Evolutionary conservation across 805 yeast genomes (phyloP).

Genomic region (Candida endomychidarum): DNA sequence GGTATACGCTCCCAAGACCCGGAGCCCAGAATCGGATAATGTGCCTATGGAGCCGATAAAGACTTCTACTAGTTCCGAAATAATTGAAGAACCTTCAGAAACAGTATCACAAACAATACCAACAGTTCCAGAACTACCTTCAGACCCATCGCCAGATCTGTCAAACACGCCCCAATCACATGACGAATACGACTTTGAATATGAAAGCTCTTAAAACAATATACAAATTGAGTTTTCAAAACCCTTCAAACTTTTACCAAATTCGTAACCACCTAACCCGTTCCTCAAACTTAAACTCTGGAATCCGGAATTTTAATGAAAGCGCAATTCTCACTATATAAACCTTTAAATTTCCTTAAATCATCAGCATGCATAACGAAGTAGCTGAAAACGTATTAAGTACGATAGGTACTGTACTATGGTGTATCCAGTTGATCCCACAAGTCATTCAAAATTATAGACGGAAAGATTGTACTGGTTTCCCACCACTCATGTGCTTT

Average conservation of each 20-base stretch:
- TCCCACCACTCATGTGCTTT: constrained; percentile 86
- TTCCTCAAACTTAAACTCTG: not conserved
- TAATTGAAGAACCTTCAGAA: too few species aligned
- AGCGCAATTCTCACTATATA: not conserved
- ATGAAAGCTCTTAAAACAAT: too few species aligned
- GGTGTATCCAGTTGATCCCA: constrained; percentile 92
- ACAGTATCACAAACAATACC: too few species aligned
- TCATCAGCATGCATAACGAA: constrained; percentile 16
- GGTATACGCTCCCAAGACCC: too few species aligned
- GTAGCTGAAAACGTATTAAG: constrained; percentile 75
- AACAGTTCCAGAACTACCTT: not conserved
- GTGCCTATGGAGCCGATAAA: too few species aligned
- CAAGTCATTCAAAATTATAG: constrained; percentile 75
- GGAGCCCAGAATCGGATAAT: too few species aligned
- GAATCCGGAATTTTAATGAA: not conserved
- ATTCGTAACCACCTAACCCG: not conserved
- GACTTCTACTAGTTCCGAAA: too few species aligned
- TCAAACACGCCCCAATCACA: not conserved
- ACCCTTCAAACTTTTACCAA: not conserved
- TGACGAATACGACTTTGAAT: constrained; percentile 47
- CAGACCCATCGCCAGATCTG: constrained; percentile 13
- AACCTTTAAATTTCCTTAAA: too few species aligned
- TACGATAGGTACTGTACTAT: constrained; percentile 84
- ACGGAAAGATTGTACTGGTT: constrained; percentile 78
- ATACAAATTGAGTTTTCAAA: too few species aligned